These are phyloP conservation scores for Cardamine occulta DNA, from an alignment of 345 rosid genomes.

Conservation along the genomic window DNA sequence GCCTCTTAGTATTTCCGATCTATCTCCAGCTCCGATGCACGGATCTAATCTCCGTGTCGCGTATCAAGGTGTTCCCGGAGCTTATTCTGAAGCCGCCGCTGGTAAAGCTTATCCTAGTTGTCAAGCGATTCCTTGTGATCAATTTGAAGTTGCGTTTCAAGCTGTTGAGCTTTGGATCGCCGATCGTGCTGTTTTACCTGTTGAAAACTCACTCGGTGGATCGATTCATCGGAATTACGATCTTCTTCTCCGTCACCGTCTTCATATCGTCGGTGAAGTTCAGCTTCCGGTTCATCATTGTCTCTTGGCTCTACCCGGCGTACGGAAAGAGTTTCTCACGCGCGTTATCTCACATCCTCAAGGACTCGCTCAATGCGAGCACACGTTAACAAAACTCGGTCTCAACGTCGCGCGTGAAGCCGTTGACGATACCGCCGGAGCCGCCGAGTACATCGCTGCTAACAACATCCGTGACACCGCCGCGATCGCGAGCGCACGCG, in stretches of 20 bases:
- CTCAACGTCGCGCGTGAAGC: constrained; percentile 88
- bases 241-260: constrained; percentile 93
- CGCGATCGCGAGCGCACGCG: constrained; percentile 91
- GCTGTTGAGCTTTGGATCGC: constrained; percentile 99
- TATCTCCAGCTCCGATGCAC: constrained; percentile 89
- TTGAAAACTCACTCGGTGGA: constrained; percentile 95
- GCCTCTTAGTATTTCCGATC: constrained; percentile 69
- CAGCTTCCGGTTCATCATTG: constrained; percentile 96
- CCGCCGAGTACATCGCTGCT: constrained; percentile 80
- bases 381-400: constrained; percentile 75
- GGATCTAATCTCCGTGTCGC: constrained; percentile 91
- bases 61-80: constrained; percentile 98
- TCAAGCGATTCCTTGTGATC: constrained; percentile 95
- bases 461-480: constrained; percentile 82
- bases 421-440: constrained; percentile 91
- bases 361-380: constrained; percentile 92
- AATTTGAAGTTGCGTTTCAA: constrained; percentile 94
- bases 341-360: constrained; percentile 98
- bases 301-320: constrained; percentile 88
- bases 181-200: constrained; percentile 90
- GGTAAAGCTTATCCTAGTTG: constrained; percentile 95
- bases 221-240: constrained; percentile 97
- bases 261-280: constrained; percentile 96
- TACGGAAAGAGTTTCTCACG: constrained; percentile 67
- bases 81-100: constrained; percentile 96